Evolutionary conservation across 345 rosid species (phyloP).

Genomic region (Hibiscus syriacus): DNA sequence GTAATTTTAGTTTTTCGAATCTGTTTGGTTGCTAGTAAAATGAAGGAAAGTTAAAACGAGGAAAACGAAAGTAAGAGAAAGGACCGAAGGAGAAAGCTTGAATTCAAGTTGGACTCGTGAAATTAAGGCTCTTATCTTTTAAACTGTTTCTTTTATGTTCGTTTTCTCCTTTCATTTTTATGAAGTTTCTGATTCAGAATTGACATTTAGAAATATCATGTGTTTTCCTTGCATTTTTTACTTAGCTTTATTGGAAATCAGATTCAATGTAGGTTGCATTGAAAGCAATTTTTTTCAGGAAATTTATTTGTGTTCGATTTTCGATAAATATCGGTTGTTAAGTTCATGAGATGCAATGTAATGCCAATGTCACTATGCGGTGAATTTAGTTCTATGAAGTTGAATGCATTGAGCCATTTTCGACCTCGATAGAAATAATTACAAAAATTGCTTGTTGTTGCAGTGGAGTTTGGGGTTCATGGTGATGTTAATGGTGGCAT

Average conservation of each 20-base stretch:
- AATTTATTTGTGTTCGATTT: background rate
- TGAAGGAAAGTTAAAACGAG: too few species aligned
- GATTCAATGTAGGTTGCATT: too few species aligned
- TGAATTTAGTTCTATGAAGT: background rate
- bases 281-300: background rate
- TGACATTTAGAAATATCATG: too few species aligned
- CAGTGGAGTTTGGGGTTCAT: constrained; percentile 63
- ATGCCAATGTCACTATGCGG: background rate
- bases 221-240: too few species aligned
- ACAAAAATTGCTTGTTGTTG: constrained; percentile 2
- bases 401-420: background rate
- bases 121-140: too few species aligned
- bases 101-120: too few species aligned
- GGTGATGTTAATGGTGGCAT: constrained; percentile 44
- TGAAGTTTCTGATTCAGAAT: too few species aligned
- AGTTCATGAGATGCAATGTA: background rate
- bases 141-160: too few species aligned
- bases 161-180: background rate
- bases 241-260: too few species aligned
- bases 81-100: too few species aligned
- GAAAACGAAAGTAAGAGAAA: too few species aligned
- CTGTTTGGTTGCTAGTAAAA: too few species aligned
- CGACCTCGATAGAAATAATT: background rate
- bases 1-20: background rate
- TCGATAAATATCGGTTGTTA: background rate